Evolutionary conservation across 495 filamentous ascomycete genomes (phyloP), one percentile per base, ranked within the genome.

Genomic region (Lentithecium fluviatile): DNA sequence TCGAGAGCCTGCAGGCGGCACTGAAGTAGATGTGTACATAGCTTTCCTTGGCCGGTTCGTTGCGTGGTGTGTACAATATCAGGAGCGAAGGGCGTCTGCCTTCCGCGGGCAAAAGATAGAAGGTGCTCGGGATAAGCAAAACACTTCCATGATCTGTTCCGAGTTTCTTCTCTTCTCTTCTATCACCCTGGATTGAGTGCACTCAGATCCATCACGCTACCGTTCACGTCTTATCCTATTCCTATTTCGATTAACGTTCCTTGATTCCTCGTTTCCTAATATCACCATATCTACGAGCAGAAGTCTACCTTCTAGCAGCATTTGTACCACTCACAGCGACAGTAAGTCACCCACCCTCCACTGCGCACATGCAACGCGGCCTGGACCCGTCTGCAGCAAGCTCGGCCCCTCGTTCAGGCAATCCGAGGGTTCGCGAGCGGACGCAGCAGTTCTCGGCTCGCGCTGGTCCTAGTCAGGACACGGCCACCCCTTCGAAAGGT

Each of bases 1-100:
- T 77, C 23, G 76, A 78, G 69, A 76, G 71, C 53, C 66, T 78
- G 36, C 76, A 78, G 60, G 75, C 76, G 46, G 74, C 72, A 19
- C 43, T 78, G 42, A 78, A 76, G 69, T 78, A 75, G 65, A 58
- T 66, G 49, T 63, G 62, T 64, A 67, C 23, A 66, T 66, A 69
- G 45, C 15, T 38, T 65, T 61, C 40, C 45, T 59, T 58, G 12
- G 32, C 46, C 46, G 47, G 6, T 11, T 40, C 2, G 15, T 24
- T 51, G 65, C 21, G 24, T 45, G 51, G 26, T 55, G 60, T 69
- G 61, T 69, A 65, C 49, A 65, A 45, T 65, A 69, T 36, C 25
- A 36, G 47, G 47, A 45, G 53, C 52, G 23, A 32, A 37, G 45
- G 26, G 55, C 23, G 46, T 17, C 36, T 63, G 56, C 61, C 49